Conservation (phyloP, 208 protist genomes). For the Vickermania ingenoplastis region DNA sequence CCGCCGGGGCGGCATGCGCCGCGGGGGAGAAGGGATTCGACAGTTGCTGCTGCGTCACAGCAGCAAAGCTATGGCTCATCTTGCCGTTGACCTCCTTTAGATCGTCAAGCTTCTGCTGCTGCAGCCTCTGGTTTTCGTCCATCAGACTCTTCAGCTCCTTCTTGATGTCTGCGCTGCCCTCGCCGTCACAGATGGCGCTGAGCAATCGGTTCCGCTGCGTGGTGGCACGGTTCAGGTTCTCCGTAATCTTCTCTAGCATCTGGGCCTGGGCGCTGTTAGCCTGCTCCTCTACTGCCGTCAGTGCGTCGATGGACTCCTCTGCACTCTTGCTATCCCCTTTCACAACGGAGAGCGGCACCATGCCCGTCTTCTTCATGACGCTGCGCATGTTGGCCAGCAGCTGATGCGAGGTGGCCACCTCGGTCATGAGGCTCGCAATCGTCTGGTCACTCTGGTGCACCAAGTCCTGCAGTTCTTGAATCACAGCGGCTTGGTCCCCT, state of each 20-base stretch:
- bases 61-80: neutral
- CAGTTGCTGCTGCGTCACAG: conserved; percentile 5
- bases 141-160: conserved; percentile 18
- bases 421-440: conserved; percentile 4
- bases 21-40: neutral
- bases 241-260: conserved; percentile 15
- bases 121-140: conserved; percentile 19
- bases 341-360: conserved; percentile 12
- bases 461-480: conserved; percentile 16
- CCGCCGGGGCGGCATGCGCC: neutral
- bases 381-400: conserved; percentile 5
- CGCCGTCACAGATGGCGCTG: conserved; percentile 4
- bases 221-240: conserved; percentile 6
- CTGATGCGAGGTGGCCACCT: conserved; percentile 10
- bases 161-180: conserved; percentile 11
- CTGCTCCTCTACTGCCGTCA: conserved; percentile 12
- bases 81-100: neutral
- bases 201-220: conserved; percentile 13
- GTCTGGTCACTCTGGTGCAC: conserved; percentile 13
- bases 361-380: conserved; percentile 10
- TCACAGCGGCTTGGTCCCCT: conserved; percentile 11
- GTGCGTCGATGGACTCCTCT: conserved; percentile 7
- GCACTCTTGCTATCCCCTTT: conserved; percentile 9
- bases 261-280: conserved; percentile 10
- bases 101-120: neutral